Evolutionary conservation across 2,329 filamentous ascomycete genomes (phyloP).

Genomic region (Aspergillus sp.): DNA sequence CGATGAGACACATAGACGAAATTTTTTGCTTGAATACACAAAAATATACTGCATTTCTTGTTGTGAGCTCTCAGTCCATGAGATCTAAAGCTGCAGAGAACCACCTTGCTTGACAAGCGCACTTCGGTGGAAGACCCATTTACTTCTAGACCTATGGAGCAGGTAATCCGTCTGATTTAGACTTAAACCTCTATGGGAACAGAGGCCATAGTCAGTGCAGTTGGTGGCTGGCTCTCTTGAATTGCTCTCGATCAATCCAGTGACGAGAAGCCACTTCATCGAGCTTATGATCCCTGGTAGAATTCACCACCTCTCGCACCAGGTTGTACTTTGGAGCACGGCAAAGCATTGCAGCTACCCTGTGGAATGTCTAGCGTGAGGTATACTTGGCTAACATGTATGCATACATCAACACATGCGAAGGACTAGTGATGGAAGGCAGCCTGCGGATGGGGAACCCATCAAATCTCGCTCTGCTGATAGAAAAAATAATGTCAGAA

Average conservation of each 20-base stretch:
- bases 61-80: no score
- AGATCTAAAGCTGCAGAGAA: not conserved
- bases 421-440: slow-evolving; percentile 14
- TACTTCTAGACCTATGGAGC: not conserved
- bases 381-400: slow-evolving; percentile 44
- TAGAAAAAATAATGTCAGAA: slow-evolving; percentile 39
- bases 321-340: slow-evolving; percentile 10
- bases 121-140: not conserved
- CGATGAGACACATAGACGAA: no score
- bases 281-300: slow-evolving; percentile 30
- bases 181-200: slow-evolving; percentile 14
- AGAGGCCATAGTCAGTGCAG: slow-evolving; percentile 32
- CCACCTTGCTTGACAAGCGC: not conserved
- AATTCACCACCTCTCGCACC: slow-evolving; percentile 42
- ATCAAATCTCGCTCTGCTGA: slow-evolving; percentile 36
- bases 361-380: slow-evolving; percentile 38
- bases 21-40: no score
- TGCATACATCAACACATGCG: slow-evolving; percentile 24
- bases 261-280: slow-evolving; percentile 34
- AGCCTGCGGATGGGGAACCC: slow-evolving; percentile 26
- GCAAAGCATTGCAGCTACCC: slow-evolving; percentile 28
- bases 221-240: slow-evolving; percentile 21
- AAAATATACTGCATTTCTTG: no score
- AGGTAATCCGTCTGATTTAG: not conserved
- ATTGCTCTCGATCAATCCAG: slow-evolving; percentile 26